Evolutionary conservation across 768 basidiomycete genomes (phyloP).

Genomic region (Dictyophora rubrovolvata): DNA sequence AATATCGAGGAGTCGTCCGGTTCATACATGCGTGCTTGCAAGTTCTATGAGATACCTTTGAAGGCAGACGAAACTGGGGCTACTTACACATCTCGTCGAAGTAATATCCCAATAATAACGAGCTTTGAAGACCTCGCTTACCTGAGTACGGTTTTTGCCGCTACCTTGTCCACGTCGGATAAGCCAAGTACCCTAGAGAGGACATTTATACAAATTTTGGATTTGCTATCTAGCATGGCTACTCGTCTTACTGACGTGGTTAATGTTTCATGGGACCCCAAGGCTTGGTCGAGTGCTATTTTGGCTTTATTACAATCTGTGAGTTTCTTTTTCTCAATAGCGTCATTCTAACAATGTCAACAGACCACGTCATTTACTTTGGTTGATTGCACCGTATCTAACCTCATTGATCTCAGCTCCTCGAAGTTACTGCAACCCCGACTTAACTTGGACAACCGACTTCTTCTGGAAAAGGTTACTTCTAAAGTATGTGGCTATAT

Average conservation of each 20-base stretch:
- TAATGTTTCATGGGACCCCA: conserved; percentile 48
- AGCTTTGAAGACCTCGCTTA: conserved; percentile 45
- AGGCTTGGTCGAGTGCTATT: conserved; percentile 49
- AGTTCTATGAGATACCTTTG: conserved; percentile 44
- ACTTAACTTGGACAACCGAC: conserved; percentile 44
- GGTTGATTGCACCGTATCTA: conserved; percentile 52
- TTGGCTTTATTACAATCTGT: conserved; percentile 46
- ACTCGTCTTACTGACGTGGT: conserved; percentile 30
- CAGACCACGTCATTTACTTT: conserved; percentile 57
- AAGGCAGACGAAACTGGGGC: conserved; percentile 13
- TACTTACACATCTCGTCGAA: conserved; percentile 13
- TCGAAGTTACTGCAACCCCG: conserved; percentile 40
- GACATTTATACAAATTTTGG: conserved; percentile 36
- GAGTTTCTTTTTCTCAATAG: conserved; percentile 17
- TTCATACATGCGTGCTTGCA: conserved; percentile 47
- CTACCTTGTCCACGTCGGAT: neutral
- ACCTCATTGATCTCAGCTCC: conserved; percentile 46
- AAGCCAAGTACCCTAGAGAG: neutral
- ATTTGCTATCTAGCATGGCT: conserved; percentile 41
- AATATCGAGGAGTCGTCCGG: conserved; percentile 13
- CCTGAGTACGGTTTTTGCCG: conserved; percentile 37
- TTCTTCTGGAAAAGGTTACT: conserved; percentile 50
- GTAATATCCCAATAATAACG: conserved; percentile 43
- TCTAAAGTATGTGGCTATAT: conserved; percentile 27
- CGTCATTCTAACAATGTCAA: conserved; percentile 5